Evolutionary conservation across 2,329 filamentous ascomycete species (phyloP).

Genomic region (Ascochyta fabae): DNA sequence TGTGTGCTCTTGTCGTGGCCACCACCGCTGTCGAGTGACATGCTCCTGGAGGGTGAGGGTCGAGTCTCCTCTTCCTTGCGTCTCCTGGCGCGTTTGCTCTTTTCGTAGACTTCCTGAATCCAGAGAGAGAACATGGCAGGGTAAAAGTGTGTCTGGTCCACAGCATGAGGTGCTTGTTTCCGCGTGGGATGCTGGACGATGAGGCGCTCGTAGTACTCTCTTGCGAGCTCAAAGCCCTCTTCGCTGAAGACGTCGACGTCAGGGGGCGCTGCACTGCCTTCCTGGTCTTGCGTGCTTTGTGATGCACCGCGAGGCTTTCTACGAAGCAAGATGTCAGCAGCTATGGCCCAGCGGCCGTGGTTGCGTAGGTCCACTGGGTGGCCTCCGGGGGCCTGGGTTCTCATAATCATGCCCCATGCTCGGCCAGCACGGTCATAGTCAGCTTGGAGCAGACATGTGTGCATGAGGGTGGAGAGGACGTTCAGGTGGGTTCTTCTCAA

Average conservation of each 20-base stretch:
- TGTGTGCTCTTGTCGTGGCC: slow-evolving; percentile 13
- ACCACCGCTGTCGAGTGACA: slow-evolving; percentile 19
- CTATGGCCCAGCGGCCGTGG: slow-evolving; percentile 79
- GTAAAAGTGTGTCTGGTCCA: slow-evolving; percentile 79
- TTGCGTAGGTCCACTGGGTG: slow-evolving; percentile 70
- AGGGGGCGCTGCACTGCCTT: not conserved
- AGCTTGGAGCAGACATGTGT: slow-evolving; percentile 72
- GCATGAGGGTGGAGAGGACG: slow-evolving; percentile 72
- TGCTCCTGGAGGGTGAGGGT: slow-evolving; percentile 20
- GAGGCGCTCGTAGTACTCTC: slow-evolving; percentile 77
- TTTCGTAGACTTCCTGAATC: slow-evolving; percentile 73
- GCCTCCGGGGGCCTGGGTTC: slow-evolving; percentile 62
- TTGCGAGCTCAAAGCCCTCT: slow-evolving; percentile 63
- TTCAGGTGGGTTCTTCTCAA: slow-evolving; percentile 65
- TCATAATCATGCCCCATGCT: slow-evolving; percentile 76
- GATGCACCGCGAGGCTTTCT: slow-evolving; percentile 31
- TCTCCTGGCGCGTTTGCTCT: slow-evolving; percentile 56
- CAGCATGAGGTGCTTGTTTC: slow-evolving; percentile 66
- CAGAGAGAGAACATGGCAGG: slow-evolving; percentile 81
- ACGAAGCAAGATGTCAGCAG: slow-evolving; percentile 81
- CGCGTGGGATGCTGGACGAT: slow-evolving; percentile 73
- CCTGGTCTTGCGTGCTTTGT: not conserved
- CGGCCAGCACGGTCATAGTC: slow-evolving; percentile 75
- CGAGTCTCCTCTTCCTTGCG: slow-evolving; percentile 7
- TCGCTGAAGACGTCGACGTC: slow-evolving; percentile 33